phyloP scores from a whole-genome alignment of 768 basidiomycete genomes.

The Baorangia bicolor region DNA sequence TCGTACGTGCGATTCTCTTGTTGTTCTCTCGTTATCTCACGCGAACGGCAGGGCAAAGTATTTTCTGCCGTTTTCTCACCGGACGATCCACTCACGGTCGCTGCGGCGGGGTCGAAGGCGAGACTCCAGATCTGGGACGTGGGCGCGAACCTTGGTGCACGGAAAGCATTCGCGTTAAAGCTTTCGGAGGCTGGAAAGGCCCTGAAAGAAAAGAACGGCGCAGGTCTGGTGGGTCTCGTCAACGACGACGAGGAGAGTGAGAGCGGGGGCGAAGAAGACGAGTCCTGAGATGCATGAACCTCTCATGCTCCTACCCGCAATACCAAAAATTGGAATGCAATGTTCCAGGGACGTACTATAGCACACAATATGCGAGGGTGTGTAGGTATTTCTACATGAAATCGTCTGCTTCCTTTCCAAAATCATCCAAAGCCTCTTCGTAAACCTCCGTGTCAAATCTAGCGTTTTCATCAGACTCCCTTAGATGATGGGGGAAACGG shows the following conservation, averaged over 20 bases:
- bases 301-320: background rate
- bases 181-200: slow-evolving; percentile 68
- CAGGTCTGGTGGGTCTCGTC: slow-evolving; percentile 67
- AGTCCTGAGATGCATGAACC: slow-evolving; percentile 7
- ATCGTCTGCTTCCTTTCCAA: slow-evolving; percentile 70
- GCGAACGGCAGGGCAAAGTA: slow-evolving; percentile 77
- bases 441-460: slow-evolving; percentile 81
- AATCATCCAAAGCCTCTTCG: slow-evolving; percentile 90
- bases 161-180: slow-evolving; percentile 81
- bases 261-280: slow-evolving; percentile 41
- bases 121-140: slow-evolving; percentile 97
- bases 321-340: background rate
- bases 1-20: slow-evolving; percentile 53
- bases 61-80: slow-evolving; percentile 92
- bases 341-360: slow-evolving; percentile 13
- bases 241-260: slow-evolving; percentile 71
- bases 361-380: slow-evolving; percentile 8
- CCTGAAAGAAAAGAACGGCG: slow-evolving; percentile 62
- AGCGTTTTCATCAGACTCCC: slow-evolving; percentile 13
- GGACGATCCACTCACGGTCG: slow-evolving; percentile 90
- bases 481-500: background rate
- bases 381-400: slow-evolving; percentile 73
- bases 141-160: slow-evolving; percentile 74
- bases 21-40: background rate
- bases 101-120: slow-evolving; percentile 92